A percentile compares a stretch with the other conserved stretches of the same genome.
phyloP scores from a whole-genome alignment of 257 asterid genomes.

The Ehretia macrophylla region DNA sequence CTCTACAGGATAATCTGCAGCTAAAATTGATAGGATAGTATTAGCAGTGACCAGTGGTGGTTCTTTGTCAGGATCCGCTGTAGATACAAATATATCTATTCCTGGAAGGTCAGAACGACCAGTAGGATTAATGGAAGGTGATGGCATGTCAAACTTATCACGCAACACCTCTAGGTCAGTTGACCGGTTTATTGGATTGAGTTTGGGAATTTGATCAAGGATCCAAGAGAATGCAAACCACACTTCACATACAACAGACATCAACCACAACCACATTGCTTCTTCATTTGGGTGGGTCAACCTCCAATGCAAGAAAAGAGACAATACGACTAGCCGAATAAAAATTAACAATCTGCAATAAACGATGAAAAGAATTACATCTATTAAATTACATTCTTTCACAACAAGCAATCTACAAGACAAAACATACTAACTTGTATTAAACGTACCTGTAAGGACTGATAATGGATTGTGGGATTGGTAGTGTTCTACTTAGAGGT shows the following conservation, averaged over 20 bases:
- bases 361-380: not conserved
- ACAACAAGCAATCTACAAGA: no score
- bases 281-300: constrained; percentile 28
- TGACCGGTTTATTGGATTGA: constrained; percentile 28
- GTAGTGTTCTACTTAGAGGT: constrained; percentile 69
- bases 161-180: constrained; percentile 29
- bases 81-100: constrained; percentile 34
- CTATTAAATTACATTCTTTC: no score
- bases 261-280: constrained; percentile 37
- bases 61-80: constrained; percentile 45
- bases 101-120: constrained; percentile 41
- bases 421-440: not conserved
- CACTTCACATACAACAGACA: constrained; percentile 33
- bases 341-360: constrained; percentile 26
- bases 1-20: constrained; percentile 41
- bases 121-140: constrained; percentile 29
- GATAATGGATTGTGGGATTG: constrained; percentile 52
- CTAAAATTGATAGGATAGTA: constrained; percentile 36
- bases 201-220: constrained; percentile 35
- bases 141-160: constrained; percentile 34
- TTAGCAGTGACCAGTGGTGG: constrained; percentile 39
- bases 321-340: constrained; percentile 25
- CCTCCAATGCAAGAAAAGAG: constrained; percentile 34
- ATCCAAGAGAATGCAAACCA: constrained; percentile 47
- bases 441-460: constrained; percentile 62